Base-by-base conservation (phyloP, 108 stramenopile species). In the Chaetoceros muelleri region DNA sequence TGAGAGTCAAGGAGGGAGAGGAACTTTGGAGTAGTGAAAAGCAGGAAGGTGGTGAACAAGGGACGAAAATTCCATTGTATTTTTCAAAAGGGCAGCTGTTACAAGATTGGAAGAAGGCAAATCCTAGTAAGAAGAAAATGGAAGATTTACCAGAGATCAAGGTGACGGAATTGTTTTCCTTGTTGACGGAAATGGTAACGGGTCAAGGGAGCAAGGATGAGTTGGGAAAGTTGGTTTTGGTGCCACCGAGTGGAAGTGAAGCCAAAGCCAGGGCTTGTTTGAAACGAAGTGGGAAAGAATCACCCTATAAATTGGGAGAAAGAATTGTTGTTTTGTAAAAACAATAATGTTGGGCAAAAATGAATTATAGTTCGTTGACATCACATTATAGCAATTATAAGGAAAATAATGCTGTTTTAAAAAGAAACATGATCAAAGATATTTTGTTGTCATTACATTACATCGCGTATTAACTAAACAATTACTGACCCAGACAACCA, bases 121-220 rank as follows among this genome's bases (percentile, higher is more conserved):
- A 80, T 55, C 74, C 73, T n/a, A 55, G 55, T 17, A 44, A 52
- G 52, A 63, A 58, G 10, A 53, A 52, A 19, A 58, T 27, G 5
- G 22, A 22, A 16, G 58, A 55, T 13, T 18, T 58, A 21, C 76
- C 80, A 24, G 61, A 64, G 24, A 47, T 78, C 19, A 68, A 64
- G 46, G 84, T 89, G 22, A 80, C 84, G 13, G 87, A 89, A 57
- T 61, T 89, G 1, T 76, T 89, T 68, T 65, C 80, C 7, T 67
- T 79, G 19, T 23, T 89, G 24, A 55, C 59, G 46, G 78, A 73
- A 49, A 71, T 85, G 70, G 56, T 83, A 13, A 59, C 59, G 24
- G 79, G 81, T 13, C 72, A 60, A 16, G 77, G 75, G 25, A 65
- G 2, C 0, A 79, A 82, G 48, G 65, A 75, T 20, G 83, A 85